These are phyloP conservation scores for Colletotrichum sp. DNA, from an alignment of 2,329 filamentous ascomycete species.

Conservation along the genomic window DNA sequence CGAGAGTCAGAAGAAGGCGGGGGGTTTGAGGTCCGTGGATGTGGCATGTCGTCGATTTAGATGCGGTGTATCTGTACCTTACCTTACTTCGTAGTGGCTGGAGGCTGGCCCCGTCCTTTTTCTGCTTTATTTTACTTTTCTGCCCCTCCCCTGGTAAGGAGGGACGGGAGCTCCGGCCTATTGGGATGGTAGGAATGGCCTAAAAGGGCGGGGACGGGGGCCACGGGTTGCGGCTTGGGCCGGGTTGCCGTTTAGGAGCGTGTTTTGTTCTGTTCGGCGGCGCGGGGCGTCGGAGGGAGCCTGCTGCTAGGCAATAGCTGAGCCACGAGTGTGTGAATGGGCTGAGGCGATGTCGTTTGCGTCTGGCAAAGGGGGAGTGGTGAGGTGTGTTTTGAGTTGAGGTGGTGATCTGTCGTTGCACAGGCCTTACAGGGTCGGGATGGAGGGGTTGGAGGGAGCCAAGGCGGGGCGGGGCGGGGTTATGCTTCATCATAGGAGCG, in stretches of 20 bases:
- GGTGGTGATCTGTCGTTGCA: not conserved
- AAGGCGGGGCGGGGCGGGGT: conserved; percentile 16
- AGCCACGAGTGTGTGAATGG: not conserved
- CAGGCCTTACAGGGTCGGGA: not conserved
- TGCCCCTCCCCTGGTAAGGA: not conserved
- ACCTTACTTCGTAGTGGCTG: not conserved
- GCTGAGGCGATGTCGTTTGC: not conserved
- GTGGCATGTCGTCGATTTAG: conserved; percentile 5
- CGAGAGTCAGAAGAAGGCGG: not conserved
- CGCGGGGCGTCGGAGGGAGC: not conserved
- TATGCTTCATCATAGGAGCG: conserved; percentile 9
- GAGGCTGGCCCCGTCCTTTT: not conserved
- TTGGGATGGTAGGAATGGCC: not conserved
- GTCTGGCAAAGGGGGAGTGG: not conserved
- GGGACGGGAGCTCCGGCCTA: not conserved
- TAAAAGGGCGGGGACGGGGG: not conserved
- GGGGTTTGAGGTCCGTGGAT: not conserved
- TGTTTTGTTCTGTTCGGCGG: not conserved
- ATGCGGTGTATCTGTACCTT: not conserved
- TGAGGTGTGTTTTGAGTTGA: conserved; percentile 15
- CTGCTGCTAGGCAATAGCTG: not conserved
- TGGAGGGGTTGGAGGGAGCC: not conserved
- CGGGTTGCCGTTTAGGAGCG: not conserved
- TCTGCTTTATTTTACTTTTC: not conserved
- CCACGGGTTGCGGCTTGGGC: conserved; percentile 14